These are phyloP conservation scores for Russula virescens DNA, from an alignment of 768 basidiomycete species.

Conservation along the genomic window DNA sequence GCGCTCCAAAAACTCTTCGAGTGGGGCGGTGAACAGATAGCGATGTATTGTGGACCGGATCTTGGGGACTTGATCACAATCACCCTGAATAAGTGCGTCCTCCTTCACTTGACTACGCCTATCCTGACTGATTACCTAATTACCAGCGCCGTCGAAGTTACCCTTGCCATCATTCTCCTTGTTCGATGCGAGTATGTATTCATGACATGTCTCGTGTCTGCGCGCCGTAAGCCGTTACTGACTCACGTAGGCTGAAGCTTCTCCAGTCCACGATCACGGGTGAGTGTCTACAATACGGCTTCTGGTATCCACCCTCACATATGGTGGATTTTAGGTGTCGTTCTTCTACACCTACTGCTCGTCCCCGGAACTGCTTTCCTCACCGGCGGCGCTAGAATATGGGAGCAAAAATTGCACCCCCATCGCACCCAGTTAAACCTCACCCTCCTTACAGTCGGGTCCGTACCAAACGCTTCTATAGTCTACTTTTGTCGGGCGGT, in stretches of 20 bases:
- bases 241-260: slow-evolving; percentile 44
- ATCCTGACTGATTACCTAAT: background rate
- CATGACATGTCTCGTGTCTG: background rate
- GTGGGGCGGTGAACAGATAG: slow-evolving; percentile 53
- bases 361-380: slow-evolving; percentile 67
- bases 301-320: background rate
- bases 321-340: slow-evolving; percentile 43
- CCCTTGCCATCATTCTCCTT: slow-evolving; percentile 64
- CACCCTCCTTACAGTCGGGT: slow-evolving; percentile 64
- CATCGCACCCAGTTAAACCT: slow-evolving; percentile 63
- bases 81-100: slow-evolving; percentile 57
- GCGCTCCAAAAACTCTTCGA: slow-evolving; percentile 64
- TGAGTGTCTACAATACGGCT: slow-evolving; percentile 24
- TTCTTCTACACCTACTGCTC: slow-evolving; percentile 66
- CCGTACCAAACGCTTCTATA: slow-evolving; percentile 20
- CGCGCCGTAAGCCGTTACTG: background rate
- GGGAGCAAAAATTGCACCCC: slow-evolving; percentile 64
- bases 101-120: background rate
- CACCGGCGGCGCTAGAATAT: slow-evolving; percentile 61
- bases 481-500: background rate
- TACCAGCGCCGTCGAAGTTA: slow-evolving; percentile 60
- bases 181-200: slow-evolving; percentile 61
- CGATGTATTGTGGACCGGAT: slow-evolving; percentile 49
- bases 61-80: slow-evolving; percentile 63
- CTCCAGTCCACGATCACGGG: slow-evolving; percentile 67